These are phyloP conservation scores for Syzygium aromaticum DNA, from an alignment of 345 rosid species.

Conservation along the genomic window DNA sequence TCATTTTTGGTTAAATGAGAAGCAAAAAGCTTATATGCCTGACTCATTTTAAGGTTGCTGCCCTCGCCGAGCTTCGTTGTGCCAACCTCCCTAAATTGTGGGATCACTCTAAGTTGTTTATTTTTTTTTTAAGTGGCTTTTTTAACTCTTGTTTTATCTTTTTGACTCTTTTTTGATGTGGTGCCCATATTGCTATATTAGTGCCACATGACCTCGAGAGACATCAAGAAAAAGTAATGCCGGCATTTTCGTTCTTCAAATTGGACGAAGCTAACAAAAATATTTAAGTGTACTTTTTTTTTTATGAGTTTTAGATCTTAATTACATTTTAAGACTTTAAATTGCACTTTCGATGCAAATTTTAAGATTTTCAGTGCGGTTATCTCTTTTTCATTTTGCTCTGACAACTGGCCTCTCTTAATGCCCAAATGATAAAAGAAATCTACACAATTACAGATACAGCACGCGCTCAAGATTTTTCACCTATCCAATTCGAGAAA, in stretches of 20 bases:
- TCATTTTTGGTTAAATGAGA: too few relatives aligned
- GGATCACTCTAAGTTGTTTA: too few relatives aligned
- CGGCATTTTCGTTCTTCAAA: neutral
- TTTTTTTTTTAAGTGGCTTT: too few relatives aligned
- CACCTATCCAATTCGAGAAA: neutral
- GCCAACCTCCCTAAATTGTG: too few relatives aligned
- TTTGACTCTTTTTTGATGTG: too few relatives aligned
- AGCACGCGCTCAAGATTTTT: neutral
- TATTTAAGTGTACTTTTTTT: neutral
- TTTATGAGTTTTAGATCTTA: neutral
- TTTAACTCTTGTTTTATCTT: too few relatives aligned
- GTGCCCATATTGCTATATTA: too few relatives aligned
- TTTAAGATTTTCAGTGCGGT: neutral
- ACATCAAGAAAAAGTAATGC: neutral
- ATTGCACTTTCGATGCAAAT: neutral
- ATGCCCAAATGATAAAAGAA: too few relatives aligned
- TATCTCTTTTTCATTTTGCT: too few relatives aligned
- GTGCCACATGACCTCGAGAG: neutral
- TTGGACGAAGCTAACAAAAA: neutral
- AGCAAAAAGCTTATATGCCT: neutral
- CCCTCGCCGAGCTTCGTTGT: too few relatives aligned
- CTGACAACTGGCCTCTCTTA: too few relatives aligned
- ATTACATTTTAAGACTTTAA: neutral
- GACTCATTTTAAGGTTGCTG: neutral
- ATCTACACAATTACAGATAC: too few relatives aligned